Conservation (phyloP, 2,329 filamentous ascomycete genomes). For the Colletotrichum chlorophyti region DNA sequence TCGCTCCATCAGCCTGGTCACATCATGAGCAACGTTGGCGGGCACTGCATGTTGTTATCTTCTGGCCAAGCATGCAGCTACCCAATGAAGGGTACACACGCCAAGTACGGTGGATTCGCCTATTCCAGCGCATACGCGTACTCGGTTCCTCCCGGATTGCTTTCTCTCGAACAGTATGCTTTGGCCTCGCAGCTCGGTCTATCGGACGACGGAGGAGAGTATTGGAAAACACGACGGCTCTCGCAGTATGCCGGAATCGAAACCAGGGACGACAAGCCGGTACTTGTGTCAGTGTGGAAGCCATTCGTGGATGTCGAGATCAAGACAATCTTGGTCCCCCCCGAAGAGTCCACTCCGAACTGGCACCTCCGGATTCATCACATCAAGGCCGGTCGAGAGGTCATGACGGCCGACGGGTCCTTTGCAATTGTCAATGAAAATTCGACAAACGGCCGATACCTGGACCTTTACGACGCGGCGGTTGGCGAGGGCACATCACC, state of each 20-base stretch:
- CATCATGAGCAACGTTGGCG: slow-evolving; percentile 74
- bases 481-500: slow-evolving; percentile 59
- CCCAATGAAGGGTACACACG: slow-evolving; percentile 80
- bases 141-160: slow-evolving; percentile 77
- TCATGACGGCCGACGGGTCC: slow-evolving; percentile 76
- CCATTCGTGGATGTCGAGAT: slow-evolving; percentile 74
- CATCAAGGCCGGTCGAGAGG: slow-evolving; percentile 63
- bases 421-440: slow-evolving; percentile 72
- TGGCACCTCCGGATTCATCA: slow-evolving; percentile 75
- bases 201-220: slow-evolving; percentile 78
- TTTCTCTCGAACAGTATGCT: slow-evolving; percentile 78
- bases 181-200: slow-evolving; percentile 78
- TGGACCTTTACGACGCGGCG: slow-evolving; percentile 51
- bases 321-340: slow-evolving; percentile 70
- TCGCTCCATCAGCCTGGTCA: slow-evolving; percentile 73
- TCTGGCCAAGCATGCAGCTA: slow-evolving; percentile 85
- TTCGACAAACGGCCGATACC: slow-evolving; percentile 53
- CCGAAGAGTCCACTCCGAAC: slow-evolving; percentile 62
- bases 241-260: slow-evolving; percentile 71
- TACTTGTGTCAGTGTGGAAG: slow-evolving; percentile 74
- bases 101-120: slow-evolving; percentile 81
- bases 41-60: slow-evolving; percentile 77
- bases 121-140: slow-evolving; percentile 81
- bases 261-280: slow-evolving; percentile 57
- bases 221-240: slow-evolving; percentile 78